Base-by-base conservation (phyloP, 805 yeast genomes). In the Nakazawaea ernobii region DNA sequence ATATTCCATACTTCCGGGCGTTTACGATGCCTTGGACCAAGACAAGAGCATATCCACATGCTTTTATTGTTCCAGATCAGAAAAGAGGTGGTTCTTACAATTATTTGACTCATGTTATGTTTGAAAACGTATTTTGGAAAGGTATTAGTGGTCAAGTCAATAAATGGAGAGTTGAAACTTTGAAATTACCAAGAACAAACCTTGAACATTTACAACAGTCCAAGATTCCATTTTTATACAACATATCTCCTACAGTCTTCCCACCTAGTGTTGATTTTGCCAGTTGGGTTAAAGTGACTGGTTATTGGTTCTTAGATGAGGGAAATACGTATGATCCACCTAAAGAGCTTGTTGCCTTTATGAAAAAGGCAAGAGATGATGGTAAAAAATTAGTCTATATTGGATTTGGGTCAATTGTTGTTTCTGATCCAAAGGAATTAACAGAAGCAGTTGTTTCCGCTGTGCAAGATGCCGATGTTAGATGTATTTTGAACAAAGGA, bases 11-110 rank as follows among this genome's bases (percentile, higher is more conserved):
- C 61, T 86, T 87, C 69, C 73, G 97, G 57, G 97, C 97, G 0
- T 92, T 92, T 61, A 92, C 98, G 0, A 92, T 92, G 98, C 98
- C 98, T 0, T 92, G 98, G 98, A 88, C 97, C 0, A 69, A 96
- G 51, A 91, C 98, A 0, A 74, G 95, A 55, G 95, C 97, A 0
- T 92, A 92, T 60, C 97, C 97, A 1, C 97, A 92, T 70, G 97
- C 98, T 0, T 90, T 92, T 53, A 80, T 91, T 60, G 96, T 88
- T 7, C 97, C 98, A 0, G 97, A 90, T 51, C 95, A 87, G 64
- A 88, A 85, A 59, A 77, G 85, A 61, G 97, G 97, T 9, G 97
- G 97, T 2, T 84, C 91, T 8, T 92, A 92, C 66, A 92, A 92
- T 60, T 87, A 88, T 59, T 71, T 92, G 67, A 90, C 97, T 0